phyloP scores from a whole-genome alignment of 805 yeast species.

The Zygoascus biomembranicola region DNA sequence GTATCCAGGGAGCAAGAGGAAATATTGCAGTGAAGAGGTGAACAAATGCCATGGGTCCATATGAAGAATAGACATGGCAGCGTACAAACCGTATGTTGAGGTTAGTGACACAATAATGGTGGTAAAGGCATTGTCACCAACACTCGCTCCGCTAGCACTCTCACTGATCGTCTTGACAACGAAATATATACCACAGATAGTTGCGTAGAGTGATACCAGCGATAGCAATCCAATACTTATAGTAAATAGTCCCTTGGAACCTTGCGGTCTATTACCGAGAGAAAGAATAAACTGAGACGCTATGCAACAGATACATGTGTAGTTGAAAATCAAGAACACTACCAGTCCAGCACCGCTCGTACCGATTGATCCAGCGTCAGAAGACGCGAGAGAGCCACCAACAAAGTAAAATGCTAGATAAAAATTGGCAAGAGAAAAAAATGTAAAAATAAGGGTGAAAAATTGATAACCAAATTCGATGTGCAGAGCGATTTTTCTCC shows the following conservation, averaged over 20 bases:
- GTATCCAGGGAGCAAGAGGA: constrained; percentile 82
- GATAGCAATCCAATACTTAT: constrained; percentile 64
- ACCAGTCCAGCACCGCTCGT: constrained; percentile 72
- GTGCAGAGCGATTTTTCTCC: constrained; percentile 76
- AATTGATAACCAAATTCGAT: constrained; percentile 86
- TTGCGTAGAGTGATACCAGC: constrained; percentile 71
- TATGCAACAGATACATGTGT: constrained; percentile 71
- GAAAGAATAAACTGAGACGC: constrained; percentile 87
- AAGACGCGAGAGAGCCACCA: constrained; percentile 69
- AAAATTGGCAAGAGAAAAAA: constrained; percentile 88
- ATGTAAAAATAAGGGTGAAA: constrained; percentile 69
- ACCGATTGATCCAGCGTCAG: constrained; percentile 31
- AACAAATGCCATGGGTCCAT: constrained; percentile 95
- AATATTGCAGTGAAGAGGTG: constrained; percentile 81
- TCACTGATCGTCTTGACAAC: constrained; percentile 49
- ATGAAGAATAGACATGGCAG: constrained; percentile 72
- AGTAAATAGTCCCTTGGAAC: constrained; percentile 74
- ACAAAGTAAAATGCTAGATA: constrained; percentile 87
- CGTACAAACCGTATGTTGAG: constrained; percentile 88
- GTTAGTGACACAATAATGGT: constrained; percentile 76
- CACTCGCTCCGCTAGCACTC: constrained; percentile 24
- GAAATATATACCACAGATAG: constrained; percentile 75
- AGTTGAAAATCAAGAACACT: constrained; percentile 78
- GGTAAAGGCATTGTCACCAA: constrained; percentile 36
- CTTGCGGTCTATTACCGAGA: constrained; percentile 97